Base-by-base conservation (phyloP, 164 flowering plant genomes). In the Houttuynia cordata region DNA sequence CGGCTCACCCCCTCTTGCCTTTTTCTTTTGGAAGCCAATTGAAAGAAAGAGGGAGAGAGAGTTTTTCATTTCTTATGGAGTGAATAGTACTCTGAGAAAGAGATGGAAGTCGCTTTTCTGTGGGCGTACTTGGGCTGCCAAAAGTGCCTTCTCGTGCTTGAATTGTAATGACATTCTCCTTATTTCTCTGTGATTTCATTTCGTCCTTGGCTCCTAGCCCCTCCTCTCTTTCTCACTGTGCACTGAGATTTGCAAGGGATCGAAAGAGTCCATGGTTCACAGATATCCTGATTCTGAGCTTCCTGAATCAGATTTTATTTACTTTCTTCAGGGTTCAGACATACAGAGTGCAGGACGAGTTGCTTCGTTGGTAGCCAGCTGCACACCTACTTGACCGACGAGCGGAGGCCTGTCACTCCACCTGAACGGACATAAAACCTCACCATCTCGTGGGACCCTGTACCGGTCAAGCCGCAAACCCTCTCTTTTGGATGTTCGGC, bases 71-170 rank as follows among this genome's bases (percentile, higher is more conserved):
- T 22, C 24, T 1, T 1, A 24, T 45, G 14, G 49, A 10, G 49
- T 45, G 17, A 12, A 12, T 45, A 0, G 14, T 10, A 17, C 49
- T 12, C 14, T 45, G 49, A 17, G 17, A 17, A 12, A 45, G 49
- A 12, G 49, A 12, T 45, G 49, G 56, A 57, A 57, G 21, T 39
- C 45, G 59, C 59, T 57, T 57, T 57, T 17, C 45, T 18, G 10
- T 57, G 40, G 23, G 59, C 45, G 59, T 57, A 34, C 59, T 57
- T 37, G 24, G 24, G 59, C 59, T 57, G 59, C 42, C 47, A 57
- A 57, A 57, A 57, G 59, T 37, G 34, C 34, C 25, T 56, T 37
- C 22, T 20, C 41, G 59, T 57, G 59, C 47, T 24, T 23, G 10
- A 54, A 30, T 57, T 37, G 59, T 34, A 34, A 34, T 37, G 37